Evolutionary conservation across 805 yeast genomes (phyloP).

Genomic region (Barnettozyma botsteinii): DNA sequence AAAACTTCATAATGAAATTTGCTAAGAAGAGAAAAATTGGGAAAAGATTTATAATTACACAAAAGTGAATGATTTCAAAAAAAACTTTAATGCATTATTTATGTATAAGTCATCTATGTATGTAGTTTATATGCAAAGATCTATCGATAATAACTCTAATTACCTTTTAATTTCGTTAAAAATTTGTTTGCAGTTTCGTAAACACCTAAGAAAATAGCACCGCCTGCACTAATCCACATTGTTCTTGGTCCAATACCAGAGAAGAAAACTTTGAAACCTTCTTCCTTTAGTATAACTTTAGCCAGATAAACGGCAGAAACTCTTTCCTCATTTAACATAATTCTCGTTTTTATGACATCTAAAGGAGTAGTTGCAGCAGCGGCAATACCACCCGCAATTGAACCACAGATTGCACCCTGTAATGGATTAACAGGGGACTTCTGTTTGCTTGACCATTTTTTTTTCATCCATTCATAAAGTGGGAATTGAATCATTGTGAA

Average conservation of each 20-base stretch:
- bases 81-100: not conserved
- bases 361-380: conserved; percentile 80
- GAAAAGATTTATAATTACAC: conserved; percentile 32
- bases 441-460: conserved; percentile 42
- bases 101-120: not conserved
- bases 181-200: conserved; percentile 52
- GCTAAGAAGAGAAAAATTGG: conserved; percentile 50
- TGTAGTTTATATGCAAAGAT: not conserved
- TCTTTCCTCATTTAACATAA: conserved; percentile 64
- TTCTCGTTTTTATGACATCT: conserved; percentile 74
- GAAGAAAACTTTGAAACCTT: conserved; percentile 68
- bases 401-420: conserved; percentile 82
- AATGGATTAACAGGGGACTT: conserved; percentile 46
- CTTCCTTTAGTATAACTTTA: conserved; percentile 52
- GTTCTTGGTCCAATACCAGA: conserved; percentile 94
- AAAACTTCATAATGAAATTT: conserved; percentile 54
- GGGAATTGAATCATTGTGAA: conserved; percentile 96
- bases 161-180: conserved; percentile 7
- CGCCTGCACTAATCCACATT: conserved; percentile 97
- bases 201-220: conserved; percentile 93
- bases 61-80: conserved; percentile 11
- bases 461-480: conserved; percentile 77
- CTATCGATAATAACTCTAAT: too few species aligned
- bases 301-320: conserved; percentile 45
- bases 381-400: conserved; percentile 75